Evolutionary conservation across 1,139 yeast genomes (phyloP).

Genomic region (Suhomyces taliae): DNA sequence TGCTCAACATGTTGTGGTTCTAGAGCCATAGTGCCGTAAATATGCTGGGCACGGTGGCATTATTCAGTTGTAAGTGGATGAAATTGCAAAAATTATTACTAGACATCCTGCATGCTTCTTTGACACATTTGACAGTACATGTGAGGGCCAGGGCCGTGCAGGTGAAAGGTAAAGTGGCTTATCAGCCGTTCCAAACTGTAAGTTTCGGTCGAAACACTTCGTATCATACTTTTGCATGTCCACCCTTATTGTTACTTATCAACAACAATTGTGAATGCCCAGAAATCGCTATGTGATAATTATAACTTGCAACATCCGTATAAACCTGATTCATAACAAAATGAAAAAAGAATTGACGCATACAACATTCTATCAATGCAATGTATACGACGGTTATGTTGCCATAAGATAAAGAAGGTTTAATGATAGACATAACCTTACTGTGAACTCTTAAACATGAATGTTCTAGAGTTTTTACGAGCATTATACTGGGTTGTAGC

Average conservation of each 20-base stretch:
- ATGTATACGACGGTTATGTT: no score
- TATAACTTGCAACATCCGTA: background rate
- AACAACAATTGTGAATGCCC: background rate
- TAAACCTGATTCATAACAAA: background rate
- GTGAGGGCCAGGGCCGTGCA: background rate
- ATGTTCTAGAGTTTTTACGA: no score
- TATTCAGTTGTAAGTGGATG: background rate
- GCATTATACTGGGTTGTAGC: no score
- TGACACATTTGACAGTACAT: slow-evolving; percentile 7
- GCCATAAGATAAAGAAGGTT: no score
- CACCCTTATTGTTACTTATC: no score
- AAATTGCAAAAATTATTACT: background rate
- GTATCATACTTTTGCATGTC: no score
- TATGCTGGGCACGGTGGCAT: background rate
- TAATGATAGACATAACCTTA: no score
- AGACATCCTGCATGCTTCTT: slow-evolving; percentile 4
- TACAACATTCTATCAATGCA: no score
- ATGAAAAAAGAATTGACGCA: background rate
- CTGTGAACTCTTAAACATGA: no score
- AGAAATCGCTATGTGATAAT: background rate
- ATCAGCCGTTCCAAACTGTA: background rate
- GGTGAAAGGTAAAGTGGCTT: background rate
- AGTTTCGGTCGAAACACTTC: background rate
- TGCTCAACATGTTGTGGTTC: background rate
- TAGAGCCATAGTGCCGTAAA: background rate